phyloP scores from a whole-genome alignment of 129 eudicot species.

The Mikania micrantha region DNA sequence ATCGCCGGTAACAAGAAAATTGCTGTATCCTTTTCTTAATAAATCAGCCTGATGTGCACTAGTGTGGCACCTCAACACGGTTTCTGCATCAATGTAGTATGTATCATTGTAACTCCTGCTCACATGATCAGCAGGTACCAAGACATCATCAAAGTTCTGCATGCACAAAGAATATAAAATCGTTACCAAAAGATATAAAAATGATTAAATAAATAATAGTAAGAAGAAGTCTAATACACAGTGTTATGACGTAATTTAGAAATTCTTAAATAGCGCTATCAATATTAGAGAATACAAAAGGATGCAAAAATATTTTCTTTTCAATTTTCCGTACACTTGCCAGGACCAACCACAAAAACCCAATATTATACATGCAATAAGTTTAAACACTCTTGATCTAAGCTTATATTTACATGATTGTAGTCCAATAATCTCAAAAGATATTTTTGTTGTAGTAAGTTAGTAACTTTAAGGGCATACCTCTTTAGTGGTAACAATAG shows the following conservation, averaged over 20 bases:
- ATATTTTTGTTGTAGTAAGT: background rate
- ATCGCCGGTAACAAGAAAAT: slow-evolving; percentile 94
- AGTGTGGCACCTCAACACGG: slow-evolving; percentile 95
- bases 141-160: slow-evolving; percentile 97
- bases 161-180: slow-evolving; percentile 9
- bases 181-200: slow-evolving; percentile 1
- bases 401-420: background rate
- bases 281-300: too few species aligned
- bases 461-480: slow-evolving; percentile 29
- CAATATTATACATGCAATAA: background rate
- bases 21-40: slow-evolving; percentile 65
- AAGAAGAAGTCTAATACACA: background rate
- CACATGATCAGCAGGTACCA: slow-evolving; percentile 96
- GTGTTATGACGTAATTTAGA: background rate
- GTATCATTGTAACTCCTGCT: slow-evolving; percentile 98
- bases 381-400: background rate
- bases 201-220: background rate
- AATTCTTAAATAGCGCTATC: too few species aligned
- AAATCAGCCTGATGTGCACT: slow-evolving; percentile 99
- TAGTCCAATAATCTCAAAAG: background rate
- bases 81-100: slow-evolving; percentile 79
- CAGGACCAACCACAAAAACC: background rate
- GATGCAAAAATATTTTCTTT: background rate
- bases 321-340: background rate
- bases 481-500: slow-evolving; percentile 77